phyloP scores from a whole-genome alignment of 805 yeast species.

The Schwanniomyces vanrijiae region DNA sequence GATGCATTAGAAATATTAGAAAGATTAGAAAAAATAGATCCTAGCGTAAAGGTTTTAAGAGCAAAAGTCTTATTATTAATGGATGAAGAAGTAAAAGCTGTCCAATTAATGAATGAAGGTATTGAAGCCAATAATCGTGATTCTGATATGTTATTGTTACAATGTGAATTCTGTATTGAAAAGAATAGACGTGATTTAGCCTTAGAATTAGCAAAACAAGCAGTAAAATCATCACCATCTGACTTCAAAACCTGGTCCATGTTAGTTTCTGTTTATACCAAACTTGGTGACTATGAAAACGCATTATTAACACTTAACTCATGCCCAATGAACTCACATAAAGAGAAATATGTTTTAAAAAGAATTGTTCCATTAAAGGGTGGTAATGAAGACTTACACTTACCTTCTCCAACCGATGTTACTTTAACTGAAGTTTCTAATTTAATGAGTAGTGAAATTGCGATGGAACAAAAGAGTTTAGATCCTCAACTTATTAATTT shows the following conservation, averaged over 20 bases:
- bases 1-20: constrained; percentile 60
- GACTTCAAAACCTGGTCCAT: constrained; percentile 74
- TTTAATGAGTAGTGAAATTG: constrained; percentile 63
- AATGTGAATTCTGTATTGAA: constrained; percentile 56
- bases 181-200: constrained; percentile 58
- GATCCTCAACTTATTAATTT: constrained; percentile 61
- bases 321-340: constrained; percentile 78
- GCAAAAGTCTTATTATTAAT: constrained; percentile 53
- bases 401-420: constrained; percentile 77
- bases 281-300: constrained; percentile 64
- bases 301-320: constrained; percentile 73
- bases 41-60: constrained; percentile 56
- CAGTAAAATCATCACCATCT: constrained; percentile 73
- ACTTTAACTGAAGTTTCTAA: constrained; percentile 67
- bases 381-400: constrained; percentile 56
- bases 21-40: constrained; percentile 51
- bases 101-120: constrained; percentile 52
- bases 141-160: constrained; percentile 52
- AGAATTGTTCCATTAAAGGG: constrained; percentile 55
- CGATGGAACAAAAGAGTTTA: constrained; percentile 61
- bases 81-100: constrained; percentile 62
- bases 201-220: constrained; percentile 56
- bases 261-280: constrained; percentile 62
- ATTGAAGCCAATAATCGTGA: constrained; percentile 51
- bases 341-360: constrained; percentile 62